A percentile compares a stretch with the other conserved stretches of the same genome.
phyloP scores from a whole-genome alignment of 192 early-diverging fungal genomes.

The Umbelopsis ramanniana region DNA sequence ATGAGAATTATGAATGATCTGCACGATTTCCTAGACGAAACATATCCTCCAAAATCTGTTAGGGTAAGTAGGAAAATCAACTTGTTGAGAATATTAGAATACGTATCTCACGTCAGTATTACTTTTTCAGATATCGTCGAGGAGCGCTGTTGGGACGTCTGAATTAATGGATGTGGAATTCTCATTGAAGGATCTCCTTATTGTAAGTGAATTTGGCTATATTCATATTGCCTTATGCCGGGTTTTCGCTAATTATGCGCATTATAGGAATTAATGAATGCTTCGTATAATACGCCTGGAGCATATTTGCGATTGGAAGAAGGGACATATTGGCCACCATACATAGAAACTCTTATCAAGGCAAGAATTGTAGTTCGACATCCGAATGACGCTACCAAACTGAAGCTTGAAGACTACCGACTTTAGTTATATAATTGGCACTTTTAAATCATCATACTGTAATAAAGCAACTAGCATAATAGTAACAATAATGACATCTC shows the following conservation, averaged over 20 bases:
- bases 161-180: conserved; percentile 9
- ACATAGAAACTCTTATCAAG: conserved; percentile 56
- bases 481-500: too few relatives aligned
- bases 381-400: conserved; percentile 46
- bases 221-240: not conserved
- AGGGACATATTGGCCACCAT: conserved; percentile 55
- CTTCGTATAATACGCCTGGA: conserved; percentile 39
- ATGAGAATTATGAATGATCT: conserved; percentile 24
- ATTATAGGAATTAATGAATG: conserved; percentile 58
- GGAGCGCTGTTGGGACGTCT: not conserved
- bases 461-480: not conserved
- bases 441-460: too few relatives aligned
- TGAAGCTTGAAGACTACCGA: conserved; percentile 50
- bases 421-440: not conserved
- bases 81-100: not conserved
- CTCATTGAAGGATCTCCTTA: conserved; percentile 26
- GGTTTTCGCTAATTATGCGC: not conserved
- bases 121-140: not conserved
- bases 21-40: conserved; percentile 34
- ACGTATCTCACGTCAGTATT: not conserved
- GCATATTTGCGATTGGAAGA: conserved; percentile 48
- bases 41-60: conserved; percentile 33
- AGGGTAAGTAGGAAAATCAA: conserved; percentile 6
- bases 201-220: conserved; percentile 3
- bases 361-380: conserved; percentile 54